phyloP scores from a whole-genome alignment of 768 basidiomycete genomes.

The Termitomyces eurrhizus region DNA sequence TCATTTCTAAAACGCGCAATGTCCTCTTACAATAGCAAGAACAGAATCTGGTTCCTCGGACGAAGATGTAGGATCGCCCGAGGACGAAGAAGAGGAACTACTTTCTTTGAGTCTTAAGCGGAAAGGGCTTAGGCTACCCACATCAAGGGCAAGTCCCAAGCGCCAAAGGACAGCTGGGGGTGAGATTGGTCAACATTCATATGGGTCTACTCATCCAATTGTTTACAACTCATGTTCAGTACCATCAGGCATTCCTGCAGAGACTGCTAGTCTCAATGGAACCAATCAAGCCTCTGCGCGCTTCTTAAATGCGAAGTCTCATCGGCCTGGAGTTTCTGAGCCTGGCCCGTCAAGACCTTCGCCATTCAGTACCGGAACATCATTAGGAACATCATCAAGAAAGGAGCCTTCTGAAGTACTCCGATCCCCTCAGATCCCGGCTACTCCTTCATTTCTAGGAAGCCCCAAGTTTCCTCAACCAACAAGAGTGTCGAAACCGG shows the following conservation, averaged over 20 bases:
- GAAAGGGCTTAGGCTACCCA: background rate
- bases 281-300: background rate
- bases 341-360: background rate
- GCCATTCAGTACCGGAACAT: background rate
- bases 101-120: slow-evolving; percentile 6
- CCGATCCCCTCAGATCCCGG: background rate
- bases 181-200: background rate
- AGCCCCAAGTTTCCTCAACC: background rate
- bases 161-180: slow-evolving; percentile 8
- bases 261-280: background rate
- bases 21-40: background rate
- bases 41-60: slow-evolving; percentile 14
- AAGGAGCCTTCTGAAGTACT: background rate
- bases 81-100: slow-evolving; percentile 9
- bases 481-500: background rate
- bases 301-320: background rate
- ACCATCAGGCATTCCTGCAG: background rate
- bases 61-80: slow-evolving; percentile 7
- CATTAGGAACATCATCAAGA: background rate
- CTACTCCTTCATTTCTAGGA: background rate
- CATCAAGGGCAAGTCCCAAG: slow-evolving; percentile 6
- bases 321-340: background rate
- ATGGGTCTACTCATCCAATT: background rate
- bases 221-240: background rate
- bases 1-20: background rate